phyloP scores from a whole-genome alignment of 495 filamentous ascomycete species.

The Pyrenula massariospora region DNA sequence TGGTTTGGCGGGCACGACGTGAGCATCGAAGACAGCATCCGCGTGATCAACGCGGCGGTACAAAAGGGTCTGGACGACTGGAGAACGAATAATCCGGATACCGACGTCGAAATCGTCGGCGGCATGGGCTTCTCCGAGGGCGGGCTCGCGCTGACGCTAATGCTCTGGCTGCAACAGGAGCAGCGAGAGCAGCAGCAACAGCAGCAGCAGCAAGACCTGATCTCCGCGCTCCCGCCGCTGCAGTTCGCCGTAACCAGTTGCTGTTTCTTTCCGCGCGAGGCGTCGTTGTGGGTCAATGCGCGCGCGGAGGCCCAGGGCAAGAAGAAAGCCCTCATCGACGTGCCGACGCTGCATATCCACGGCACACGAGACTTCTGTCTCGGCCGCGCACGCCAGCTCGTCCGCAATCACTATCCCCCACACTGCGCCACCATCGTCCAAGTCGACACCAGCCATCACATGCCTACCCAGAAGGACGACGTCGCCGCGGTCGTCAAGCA shows the following conservation, averaged over 20 bases:
- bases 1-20: slow-evolving; percentile 9
- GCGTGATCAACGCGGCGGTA: not conserved
- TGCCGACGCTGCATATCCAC: not conserved
- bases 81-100: not conserved
- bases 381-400: not conserved
- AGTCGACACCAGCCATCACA: not conserved
- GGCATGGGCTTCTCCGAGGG: not conserved
- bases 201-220: not conserved
- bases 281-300: not conserved
- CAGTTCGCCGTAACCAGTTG: not conserved
- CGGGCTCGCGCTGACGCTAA: not conserved
- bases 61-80: not conserved
- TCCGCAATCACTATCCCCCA: not conserved
- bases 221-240: not conserved
- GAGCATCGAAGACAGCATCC: not conserved
- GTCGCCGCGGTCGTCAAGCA: not conserved
- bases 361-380: not conserved
- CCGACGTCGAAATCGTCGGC: not conserved
- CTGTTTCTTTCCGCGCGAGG: not conserved
- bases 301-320: not conserved
- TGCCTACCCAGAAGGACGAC: not conserved
- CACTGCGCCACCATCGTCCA: not conserved
- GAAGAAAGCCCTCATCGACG: not conserved
- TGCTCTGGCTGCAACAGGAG: not conserved
- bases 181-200: not conserved